These are phyloP conservation scores for Ulota crispa DNA, from an alignment of 225 moss, liverwort and hornwort genomes.

Conservation along the genomic window DNA sequence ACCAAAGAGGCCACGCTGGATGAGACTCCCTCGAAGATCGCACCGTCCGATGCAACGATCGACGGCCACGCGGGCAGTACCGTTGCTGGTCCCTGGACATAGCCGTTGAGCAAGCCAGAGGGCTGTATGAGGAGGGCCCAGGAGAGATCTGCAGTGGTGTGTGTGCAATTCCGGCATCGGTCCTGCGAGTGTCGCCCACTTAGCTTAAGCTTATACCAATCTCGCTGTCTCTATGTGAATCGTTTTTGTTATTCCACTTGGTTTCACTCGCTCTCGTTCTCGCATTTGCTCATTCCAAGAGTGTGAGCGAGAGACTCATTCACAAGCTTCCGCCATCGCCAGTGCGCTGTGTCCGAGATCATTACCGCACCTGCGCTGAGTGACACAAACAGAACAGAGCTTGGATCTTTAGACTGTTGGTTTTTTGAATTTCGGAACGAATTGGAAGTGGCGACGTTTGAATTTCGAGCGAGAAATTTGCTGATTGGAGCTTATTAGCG, in stretches of 20 bases:
- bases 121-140: conserved; percentile 40
- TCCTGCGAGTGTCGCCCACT: conserved; percentile 10
- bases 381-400: not conserved
- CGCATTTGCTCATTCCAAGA: too few relatives aligned
- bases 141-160: not conserved
- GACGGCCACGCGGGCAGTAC: conserved; percentile 35
- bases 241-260: not conserved
- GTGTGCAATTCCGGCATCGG: conserved; percentile 30
- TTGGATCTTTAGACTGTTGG: too few relatives aligned
- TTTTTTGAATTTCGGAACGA: not conserved
- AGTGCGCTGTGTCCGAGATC: too few relatives aligned
- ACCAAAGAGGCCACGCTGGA: not conserved
- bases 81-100: conserved; percentile 52
- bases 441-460: not conserved
- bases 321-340: not conserved
- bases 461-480: not conserved
- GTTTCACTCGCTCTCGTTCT: not conserved
- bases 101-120: conserved; percentile 41
- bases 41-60: conserved; percentile 30
- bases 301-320: not conserved
- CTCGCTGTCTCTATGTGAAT: not conserved
- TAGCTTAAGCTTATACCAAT: not conserved
- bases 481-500: not conserved
- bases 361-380: too few relatives aligned
- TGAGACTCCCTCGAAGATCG: accelerated